Base-by-base conservation (phyloP, 139 green algal genomes). In the Asterochloris sp. region DNA sequence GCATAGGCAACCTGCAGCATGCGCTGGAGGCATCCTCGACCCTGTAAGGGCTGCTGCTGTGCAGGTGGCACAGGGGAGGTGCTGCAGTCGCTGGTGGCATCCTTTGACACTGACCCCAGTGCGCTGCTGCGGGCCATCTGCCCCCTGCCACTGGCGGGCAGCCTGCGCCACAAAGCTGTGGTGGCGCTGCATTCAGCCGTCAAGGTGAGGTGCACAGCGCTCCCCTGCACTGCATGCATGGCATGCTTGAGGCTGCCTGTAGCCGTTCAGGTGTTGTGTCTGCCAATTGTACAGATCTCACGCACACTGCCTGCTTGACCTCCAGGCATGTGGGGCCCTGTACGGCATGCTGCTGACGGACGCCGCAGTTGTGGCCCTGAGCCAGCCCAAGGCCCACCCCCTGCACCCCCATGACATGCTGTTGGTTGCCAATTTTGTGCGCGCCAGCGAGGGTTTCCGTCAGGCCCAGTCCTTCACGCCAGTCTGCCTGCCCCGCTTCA, bases 401-500 rank as follows among this genome's bases (percentile, higher is more conserved):
- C 75, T 96, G 61, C 81, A 93, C 75, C 86, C 89, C 11, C 84
- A 89, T 27, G 94, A 98, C 80, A 19, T 97, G 62, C 86, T 98
- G 75, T 86, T 96, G 74, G 83, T 98, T 24, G 80, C 88, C 69
- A 98, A 94, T 85, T 94, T 97, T 66, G 79, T 98, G 60, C 81
- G 78, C 0, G 88, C 88, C 81, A 96, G 89, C 71, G 81, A 85
- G 16, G 86, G 75, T 12, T 90, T 95, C 63, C 84, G 85, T 68
- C 86, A 88, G 26, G 85, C 88, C 11, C 89, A 96, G 79, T 87
- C 86, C 16, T 95, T 97, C 79, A 90, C 89, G 0, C 94, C 94
- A 0, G 77, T 98, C 10, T 98, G 95, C 86, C 85, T 98, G 24
- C 94, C 94, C 0, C 82, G 86, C 83, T 96, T 90, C 91, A 94